phyloP scores from a whole-genome alignment of 78 protist genomes.

The Neovahlkampfia damariscottae region DNA sequence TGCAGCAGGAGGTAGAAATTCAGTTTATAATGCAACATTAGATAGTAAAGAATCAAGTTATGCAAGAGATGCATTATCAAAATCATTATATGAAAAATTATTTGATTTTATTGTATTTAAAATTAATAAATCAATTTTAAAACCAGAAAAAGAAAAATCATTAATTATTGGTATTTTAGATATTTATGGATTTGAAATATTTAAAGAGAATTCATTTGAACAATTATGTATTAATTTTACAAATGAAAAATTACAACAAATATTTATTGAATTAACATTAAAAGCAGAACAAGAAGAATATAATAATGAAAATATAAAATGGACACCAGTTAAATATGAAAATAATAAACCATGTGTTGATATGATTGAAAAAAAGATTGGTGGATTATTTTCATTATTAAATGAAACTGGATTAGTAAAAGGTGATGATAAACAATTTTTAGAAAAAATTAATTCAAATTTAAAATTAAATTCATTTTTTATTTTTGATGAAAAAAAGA shows the following conservation, averaged over 20 bases:
- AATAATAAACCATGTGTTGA: conserved; percentile 68
- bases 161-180: conserved; percentile 77
- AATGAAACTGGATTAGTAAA: conserved; percentile 68
- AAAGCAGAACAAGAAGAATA: conserved; percentile 85
- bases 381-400: conserved; percentile 68
- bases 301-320: conserved; percentile 60
- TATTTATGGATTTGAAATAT: conserved; percentile 90
- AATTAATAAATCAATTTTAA: conserved; percentile 52
- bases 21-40: background rate
- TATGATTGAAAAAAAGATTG: conserved; percentile 59
- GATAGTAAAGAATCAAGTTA: conserved; percentile 8
- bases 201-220: conserved; percentile 80
- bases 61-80: conserved; percentile 77
- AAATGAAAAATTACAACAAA: conserved; percentile 89
- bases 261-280: conserved; percentile 75
- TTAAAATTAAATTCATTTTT: background rate
- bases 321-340: conserved; percentile 66
- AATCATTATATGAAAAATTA: conserved; percentile 81
- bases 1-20: background rate
- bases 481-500: conserved; percentile 22
- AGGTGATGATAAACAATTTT: conserved; percentile 68
- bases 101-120: conserved; percentile 71
- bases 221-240: conserved; percentile 92
- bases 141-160: background rate
- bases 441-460: conserved; percentile 27